Evolutionary conservation across 2,329 filamentous ascomycete genomes (phyloP).

Genomic region (Fusarium stilboides): DNA sequence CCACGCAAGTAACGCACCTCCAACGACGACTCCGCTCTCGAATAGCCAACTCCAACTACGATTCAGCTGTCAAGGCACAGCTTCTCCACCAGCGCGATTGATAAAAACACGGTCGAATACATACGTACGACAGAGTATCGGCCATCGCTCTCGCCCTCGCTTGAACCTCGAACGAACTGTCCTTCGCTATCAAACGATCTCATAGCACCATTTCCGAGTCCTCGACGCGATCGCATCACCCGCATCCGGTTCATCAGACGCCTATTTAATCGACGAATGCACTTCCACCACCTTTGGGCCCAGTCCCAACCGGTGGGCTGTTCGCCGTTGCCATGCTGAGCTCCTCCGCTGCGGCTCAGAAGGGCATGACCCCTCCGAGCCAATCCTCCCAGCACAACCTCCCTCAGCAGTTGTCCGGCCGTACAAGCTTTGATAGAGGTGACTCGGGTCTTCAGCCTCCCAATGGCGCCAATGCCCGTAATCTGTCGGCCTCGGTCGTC

Average conservation of each 20-base stretch:
- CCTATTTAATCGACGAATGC: conserved; percentile 55
- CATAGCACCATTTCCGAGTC: conserved; percentile 18
- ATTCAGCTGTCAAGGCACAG: conserved; percentile 25
- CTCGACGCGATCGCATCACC: conserved; percentile 35
- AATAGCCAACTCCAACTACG: conserved; percentile 29
- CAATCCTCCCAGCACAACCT: conserved; percentile 57
- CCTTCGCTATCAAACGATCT: conserved; percentile 15
- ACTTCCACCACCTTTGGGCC: conserved; percentile 54
- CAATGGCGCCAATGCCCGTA: conserved; percentile 62
- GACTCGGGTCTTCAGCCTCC: conserved; percentile 65
- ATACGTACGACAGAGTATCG: conserved; percentile 5
- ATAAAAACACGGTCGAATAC: conserved; percentile 21
- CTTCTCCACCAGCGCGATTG: conserved; percentile 16
- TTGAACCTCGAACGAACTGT: conserved; percentile 11
- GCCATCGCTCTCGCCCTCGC: background rate
- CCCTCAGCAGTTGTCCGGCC: conserved; percentile 50
- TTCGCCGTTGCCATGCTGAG: conserved; percentile 54
- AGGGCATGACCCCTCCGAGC: conserved; percentile 52
- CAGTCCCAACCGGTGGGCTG: conserved; percentile 58
- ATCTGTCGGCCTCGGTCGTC: conserved; percentile 67
- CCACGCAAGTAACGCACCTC: conserved; percentile 42
- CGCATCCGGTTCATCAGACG: conserved; percentile 27
- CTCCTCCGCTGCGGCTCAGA: conserved; percentile 53
- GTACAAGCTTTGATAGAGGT: conserved; percentile 67
- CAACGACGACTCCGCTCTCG: conserved; percentile 38